Base-by-base conservation (phyloP, 768 basidiomycete genomes). In the Xerocomus spinulosus region DNA sequence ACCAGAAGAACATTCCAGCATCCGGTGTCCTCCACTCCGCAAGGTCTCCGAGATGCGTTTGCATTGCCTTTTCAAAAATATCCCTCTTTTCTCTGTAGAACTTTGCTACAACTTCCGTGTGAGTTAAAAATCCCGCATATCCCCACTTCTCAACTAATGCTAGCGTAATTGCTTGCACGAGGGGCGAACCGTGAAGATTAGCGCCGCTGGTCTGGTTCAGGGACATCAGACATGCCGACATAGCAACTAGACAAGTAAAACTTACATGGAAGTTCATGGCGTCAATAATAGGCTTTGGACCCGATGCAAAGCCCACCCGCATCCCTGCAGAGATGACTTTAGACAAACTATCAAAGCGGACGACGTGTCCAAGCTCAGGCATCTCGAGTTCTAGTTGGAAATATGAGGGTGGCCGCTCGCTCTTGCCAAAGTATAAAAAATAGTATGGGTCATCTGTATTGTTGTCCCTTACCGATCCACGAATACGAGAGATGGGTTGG, bases 1-100 rank as follows among this genome's bases (percentile, higher is more conserved):
- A 83, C 87, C 89, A 93, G 64, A 91, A 82, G 73, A 94, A 94
- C 88, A 94, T 88, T 52, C 89, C 87, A n/a, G 87, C 81, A 54
- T 83, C 81, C 9, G 88, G 89, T 0, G 72, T 66, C 46, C 62
- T 70, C 85, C 85, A 87, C 63, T 85, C 80, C 15, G 82, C 91
- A 25, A 93, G 71, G 3, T 82, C 89, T 40, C 72, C 69, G 17
- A 96, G 78, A 64, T 95, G 79, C 58, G 77, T 80, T 58, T 78
- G 73, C 73, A 92, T 80, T 36, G 86, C 83, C 1, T 61, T 64
- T 64, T 91, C 86, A 62, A 96, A 95, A n/a, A 82, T 71, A 56
- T 91, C 83, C 48, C 90, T 74, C 67, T 83, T 87, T 53, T 64
- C 66, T 53, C 74, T 75, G 68, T 92, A 91, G 66, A 90, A 90